These are phyloP conservation scores for Candida arabinofermentans DNA, from an alignment of 805 yeast species.

Conservation along the genomic window DNA sequence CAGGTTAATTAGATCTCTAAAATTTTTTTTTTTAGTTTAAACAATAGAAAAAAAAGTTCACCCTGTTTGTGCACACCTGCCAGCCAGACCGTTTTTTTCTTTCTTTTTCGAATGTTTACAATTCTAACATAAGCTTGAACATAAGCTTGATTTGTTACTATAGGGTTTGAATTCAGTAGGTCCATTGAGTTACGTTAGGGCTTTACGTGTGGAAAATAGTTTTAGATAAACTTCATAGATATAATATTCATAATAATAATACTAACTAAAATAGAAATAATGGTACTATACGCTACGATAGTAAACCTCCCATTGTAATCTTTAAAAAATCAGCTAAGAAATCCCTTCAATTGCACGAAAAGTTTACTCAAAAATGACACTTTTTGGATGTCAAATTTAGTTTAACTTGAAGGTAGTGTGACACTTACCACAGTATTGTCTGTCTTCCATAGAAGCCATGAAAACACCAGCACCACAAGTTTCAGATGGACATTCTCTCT, in stretches of 20 bases:
- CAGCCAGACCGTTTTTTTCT: too few relatives aligned
- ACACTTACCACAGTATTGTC: slow-evolving; percentile 99
- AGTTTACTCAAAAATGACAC: neutral
- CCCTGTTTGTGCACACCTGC: neutral
- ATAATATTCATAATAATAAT: too few relatives aligned
- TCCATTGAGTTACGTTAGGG: too few relatives aligned
- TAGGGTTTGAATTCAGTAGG: too few relatives aligned
- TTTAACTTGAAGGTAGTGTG: slow-evolving; percentile 81
- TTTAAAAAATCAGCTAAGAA: neutral
- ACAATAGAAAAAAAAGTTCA: slow-evolving; percentile 1
- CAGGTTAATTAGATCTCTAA: neutral
- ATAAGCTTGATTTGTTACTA: too few relatives aligned
- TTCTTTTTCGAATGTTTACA: too few relatives aligned
- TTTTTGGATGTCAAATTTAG: slow-evolving; percentile 11
- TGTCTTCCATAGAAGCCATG: slow-evolving; percentile 98
- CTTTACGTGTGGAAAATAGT: too few relatives aligned
- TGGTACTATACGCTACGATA: neutral
- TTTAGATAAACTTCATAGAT: neutral
- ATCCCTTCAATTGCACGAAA: neutral
- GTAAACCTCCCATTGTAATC: neutral
- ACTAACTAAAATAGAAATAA: too few relatives aligned
- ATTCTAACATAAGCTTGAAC: too few relatives aligned
- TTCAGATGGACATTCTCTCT: slow-evolving; percentile 93
- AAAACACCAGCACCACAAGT: slow-evolving; percentile 98
- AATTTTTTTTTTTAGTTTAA: neutral